These are phyloP conservation scores for Fusarium nematophilum DNA, from an alignment of 2,329 filamentous ascomycete genomes.

Conservation along the genomic window DNA sequence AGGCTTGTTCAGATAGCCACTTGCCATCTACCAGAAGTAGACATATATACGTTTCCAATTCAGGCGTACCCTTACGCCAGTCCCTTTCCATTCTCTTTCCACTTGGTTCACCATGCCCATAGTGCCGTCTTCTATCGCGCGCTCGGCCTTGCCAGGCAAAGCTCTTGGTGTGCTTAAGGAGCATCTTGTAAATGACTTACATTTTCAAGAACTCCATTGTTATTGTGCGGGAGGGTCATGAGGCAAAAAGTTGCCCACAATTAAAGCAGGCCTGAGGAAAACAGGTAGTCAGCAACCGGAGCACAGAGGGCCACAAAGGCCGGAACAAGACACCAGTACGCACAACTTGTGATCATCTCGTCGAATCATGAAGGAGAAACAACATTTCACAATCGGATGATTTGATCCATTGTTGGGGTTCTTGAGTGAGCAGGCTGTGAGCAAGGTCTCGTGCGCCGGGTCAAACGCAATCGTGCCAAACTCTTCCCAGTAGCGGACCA, in stretches of 20 bases:
- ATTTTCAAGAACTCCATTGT: conserved; percentile 12
- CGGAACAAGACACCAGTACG: conserved; percentile 51
- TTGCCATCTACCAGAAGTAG: conserved; percentile 31
- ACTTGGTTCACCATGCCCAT: conserved; percentile 13
- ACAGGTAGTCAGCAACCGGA: conserved; percentile 48
- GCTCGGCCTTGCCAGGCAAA: background rate
- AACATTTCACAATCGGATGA: conserved; percentile 85
- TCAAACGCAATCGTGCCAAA: conserved; percentile 99
- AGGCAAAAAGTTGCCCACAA: conserved; percentile 96
- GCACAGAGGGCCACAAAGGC: background rate
- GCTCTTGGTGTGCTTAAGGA: background rate
- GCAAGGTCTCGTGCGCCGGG: conserved; percentile 89
- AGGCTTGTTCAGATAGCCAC: conserved; percentile 12
- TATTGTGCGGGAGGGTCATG: conserved; percentile 69
- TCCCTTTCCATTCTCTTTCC: conserved; percentile 26
- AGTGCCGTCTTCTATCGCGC: conserved; percentile 2
- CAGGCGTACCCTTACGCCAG: conserved; percentile 31
- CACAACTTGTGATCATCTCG: conserved; percentile 97
- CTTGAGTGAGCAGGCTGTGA: conserved; percentile 93
- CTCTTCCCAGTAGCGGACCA: conserved; percentile 99
- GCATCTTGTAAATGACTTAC: background rate
- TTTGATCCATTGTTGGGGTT: conserved; percentile 77
- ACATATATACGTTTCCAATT: conserved; percentile 32
- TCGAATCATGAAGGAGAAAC: conserved; percentile 97
- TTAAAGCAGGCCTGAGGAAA: conserved; percentile 80